Evolutionary conservation across 129 eudicot species (phyloP).

Genomic region (Flaveria brownii): DNA sequence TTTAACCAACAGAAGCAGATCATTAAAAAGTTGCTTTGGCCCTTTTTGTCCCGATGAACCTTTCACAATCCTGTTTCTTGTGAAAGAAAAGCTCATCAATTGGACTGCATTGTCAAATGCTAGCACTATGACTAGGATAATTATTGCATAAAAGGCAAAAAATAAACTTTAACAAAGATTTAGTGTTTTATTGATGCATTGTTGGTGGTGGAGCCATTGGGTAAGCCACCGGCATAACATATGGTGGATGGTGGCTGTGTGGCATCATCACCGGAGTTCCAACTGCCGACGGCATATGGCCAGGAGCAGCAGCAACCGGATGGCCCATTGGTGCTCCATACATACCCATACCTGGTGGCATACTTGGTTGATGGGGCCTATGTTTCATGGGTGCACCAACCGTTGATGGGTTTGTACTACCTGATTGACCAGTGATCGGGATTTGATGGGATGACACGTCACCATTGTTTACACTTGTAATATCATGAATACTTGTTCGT

Average conservation of each 20-base stretch:
- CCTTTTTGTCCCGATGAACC: constrained; percentile 36
- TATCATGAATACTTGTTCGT: constrained; percentile 91
- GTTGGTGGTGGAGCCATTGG: constrained; percentile 89
- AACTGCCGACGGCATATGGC: constrained; percentile 83
- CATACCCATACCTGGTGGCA: constrained; percentile 76
- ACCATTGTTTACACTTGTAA: constrained; percentile 74
- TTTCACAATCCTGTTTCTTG: constrained; percentile 44
- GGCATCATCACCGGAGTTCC: constrained; percentile 95
- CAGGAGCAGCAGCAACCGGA: constrained; percentile 66
- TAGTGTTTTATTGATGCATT: constrained; percentile 53
- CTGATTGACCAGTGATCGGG: constrained; percentile 85
- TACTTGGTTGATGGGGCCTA: constrained; percentile 45
- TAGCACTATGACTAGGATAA: constrained; percentile 40
- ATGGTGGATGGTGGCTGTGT: constrained; percentile 69
- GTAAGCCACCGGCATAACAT: constrained; percentile 77
- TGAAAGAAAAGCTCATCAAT: constrained; percentile 45
- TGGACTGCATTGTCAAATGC: constrained; percentile 36
- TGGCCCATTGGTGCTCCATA: constrained; percentile 92
- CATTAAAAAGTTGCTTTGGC: constrained; percentile 41
- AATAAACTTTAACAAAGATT: not conserved
- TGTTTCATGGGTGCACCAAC: constrained; percentile 56
- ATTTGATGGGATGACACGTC: constrained; percentile 65
- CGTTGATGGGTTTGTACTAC: constrained; percentile 43
- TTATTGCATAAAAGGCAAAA: constrained; percentile 39
- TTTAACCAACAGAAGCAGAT: constrained; percentile 50